phyloP scores from a whole-genome alignment of 2,329 filamentous ascomycete species.

The Diaporthe capsici region DNA sequence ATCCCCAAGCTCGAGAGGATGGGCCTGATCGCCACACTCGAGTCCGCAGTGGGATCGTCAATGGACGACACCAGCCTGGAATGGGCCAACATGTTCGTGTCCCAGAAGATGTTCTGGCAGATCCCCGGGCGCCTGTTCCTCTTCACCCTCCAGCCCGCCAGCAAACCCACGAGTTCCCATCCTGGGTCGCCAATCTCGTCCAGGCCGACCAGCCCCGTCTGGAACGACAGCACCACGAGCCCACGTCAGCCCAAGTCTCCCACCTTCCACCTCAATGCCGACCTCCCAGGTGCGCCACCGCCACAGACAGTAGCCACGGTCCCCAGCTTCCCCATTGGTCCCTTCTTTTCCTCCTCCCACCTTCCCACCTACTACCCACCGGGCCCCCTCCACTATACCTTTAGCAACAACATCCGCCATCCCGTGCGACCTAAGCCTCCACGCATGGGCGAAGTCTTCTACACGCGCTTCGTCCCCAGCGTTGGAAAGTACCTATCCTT shows the following conservation, averaged over 20 bases:
- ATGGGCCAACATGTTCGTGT: constrained; percentile 88
- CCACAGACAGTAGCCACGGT: constrained; percentile 52
- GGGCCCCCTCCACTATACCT: constrained; percentile 83
- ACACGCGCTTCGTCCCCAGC: constrained; percentile 87
- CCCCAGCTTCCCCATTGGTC: constrained; percentile 67
- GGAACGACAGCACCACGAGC: constrained; percentile 47
- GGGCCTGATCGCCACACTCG: constrained; percentile 83
- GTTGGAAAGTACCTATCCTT: constrained; percentile 89
- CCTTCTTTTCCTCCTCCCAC: constrained; percentile 86
- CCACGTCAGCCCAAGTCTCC: constrained; percentile 45
- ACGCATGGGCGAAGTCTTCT: constrained; percentile 91
- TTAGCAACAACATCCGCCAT: constrained; percentile 84
- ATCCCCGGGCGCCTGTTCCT: constrained; percentile 88
- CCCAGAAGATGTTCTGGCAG: constrained; percentile 90
- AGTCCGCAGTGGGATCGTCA: constrained; percentile 80
- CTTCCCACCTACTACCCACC: constrained; percentile 94
- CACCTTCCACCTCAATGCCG: constrained; percentile 49
- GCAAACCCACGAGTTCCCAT: constrained; percentile 55
- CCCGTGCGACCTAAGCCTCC: constrained; percentile 90
- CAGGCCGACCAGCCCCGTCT: constrained; percentile 66
- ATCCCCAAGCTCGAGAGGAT: constrained; percentile 94
- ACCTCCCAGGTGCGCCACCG: constrained; percentile 56
- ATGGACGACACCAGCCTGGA: constrained; percentile 73
- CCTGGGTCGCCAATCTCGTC: constrained; percentile 68
- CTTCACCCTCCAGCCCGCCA: constrained; percentile 80